Evolutionary conservation across 345 rosid genomes (phyloP).

Genomic region (thale cress (Arabidopsis thaliana)): DNA sequence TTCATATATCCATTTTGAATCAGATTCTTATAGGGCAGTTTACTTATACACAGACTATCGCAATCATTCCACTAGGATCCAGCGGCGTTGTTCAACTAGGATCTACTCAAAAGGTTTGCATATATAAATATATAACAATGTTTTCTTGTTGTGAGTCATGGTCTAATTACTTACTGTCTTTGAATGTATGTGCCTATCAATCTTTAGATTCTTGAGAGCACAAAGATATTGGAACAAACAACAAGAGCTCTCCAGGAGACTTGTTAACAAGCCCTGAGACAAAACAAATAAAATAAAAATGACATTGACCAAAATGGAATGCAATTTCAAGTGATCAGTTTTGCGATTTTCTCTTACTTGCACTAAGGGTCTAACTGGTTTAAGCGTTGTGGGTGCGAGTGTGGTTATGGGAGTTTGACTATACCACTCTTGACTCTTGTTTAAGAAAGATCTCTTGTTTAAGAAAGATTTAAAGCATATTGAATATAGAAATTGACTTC

Average conservation of each 20-base stretch:
- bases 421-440: not conserved
- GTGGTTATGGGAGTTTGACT: no score
- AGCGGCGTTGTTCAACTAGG: conserved; percentile 84
- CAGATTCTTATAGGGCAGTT: conserved; percentile 25
- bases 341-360: no score
- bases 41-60: conserved; percentile 65
- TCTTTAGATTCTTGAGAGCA: conserved; percentile 66
- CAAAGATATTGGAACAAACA: conserved; percentile 61
- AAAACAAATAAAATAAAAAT: no score
- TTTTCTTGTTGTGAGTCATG: conserved; percentile 26
- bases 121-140: not conserved
- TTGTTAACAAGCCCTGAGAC: conserved; percentile 27
- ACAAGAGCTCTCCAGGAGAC: conserved; percentile 50
- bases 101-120: conserved; percentile 74
- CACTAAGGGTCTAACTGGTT: no score
- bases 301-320: no score
- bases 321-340: no score
- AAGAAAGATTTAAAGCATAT: not conserved
- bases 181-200: conserved; percentile 6
- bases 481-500: not conserved
- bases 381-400: no score
- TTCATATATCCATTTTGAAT: conserved; percentile 15
- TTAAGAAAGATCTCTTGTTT: not conserved
- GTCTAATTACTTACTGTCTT: conserved; percentile 4
- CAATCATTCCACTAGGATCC: conserved; percentile 64